Conservation (phyloP, 768 basidiomycete genomes). For the Tricholoma sp. region DNA sequence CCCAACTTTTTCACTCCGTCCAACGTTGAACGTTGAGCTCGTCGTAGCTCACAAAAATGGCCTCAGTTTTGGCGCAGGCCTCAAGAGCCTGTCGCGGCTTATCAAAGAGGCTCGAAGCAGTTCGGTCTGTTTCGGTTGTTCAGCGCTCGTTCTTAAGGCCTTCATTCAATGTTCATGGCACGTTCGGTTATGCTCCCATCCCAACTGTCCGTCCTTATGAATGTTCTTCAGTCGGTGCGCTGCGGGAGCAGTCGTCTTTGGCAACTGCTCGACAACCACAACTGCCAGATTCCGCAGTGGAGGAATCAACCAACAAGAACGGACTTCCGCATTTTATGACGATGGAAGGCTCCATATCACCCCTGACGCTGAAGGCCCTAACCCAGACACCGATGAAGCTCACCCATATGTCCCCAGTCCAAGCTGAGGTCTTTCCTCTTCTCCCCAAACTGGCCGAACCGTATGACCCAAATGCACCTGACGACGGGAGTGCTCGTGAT, state of each 20-base stretch:
- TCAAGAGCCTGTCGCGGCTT: slow-evolving; percentile 13
- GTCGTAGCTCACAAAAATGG: slow-evolving; percentile 17
- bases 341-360: slow-evolving; percentile 34
- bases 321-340: slow-evolving; percentile 28
- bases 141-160: slow-evolving; percentile 18
- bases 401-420: slow-evolving; percentile 73
- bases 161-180: slow-evolving; percentile 13
- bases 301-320: slow-evolving; percentile 6
- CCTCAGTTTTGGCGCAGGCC: slow-evolving; percentile 17
- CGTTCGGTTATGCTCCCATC: slow-evolving; percentile 2
- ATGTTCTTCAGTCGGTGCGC: not conserved
- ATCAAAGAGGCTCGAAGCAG: slow-evolving; percentile 12
- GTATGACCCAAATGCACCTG: slow-evolving; percentile 30
- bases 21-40: slow-evolving; percentile 9
- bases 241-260: slow-evolving; percentile 10
- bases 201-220: not conserved
- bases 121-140: slow-evolving; percentile 18
- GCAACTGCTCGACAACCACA: slow-evolving; percentile 3
- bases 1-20: not conserved
- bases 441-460: slow-evolving; percentile 66
- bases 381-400: slow-evolving; percentile 61
- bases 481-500: slow-evolving; percentile 43
- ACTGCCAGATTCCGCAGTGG: not conserved
- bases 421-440: slow-evolving; percentile 69
- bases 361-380: slow-evolving; percentile 51